A percentile compares a stretch with the other conserved stretches of the same genome.
phyloP scores from a whole-genome alignment of 1,284 basidiomycete species.

The Leccinum pachyderme region DNA sequence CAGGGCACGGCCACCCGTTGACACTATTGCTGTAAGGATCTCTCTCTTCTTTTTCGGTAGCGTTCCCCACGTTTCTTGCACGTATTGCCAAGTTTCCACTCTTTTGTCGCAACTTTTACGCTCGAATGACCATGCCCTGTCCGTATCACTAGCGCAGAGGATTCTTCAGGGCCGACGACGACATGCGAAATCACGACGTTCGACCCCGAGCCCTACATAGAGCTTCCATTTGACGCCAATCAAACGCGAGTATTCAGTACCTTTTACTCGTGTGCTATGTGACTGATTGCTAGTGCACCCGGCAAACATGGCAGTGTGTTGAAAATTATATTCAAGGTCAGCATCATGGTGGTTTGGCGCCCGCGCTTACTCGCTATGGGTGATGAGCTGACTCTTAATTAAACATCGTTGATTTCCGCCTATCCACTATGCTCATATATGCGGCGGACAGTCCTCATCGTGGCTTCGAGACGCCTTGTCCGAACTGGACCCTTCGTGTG shows the following conservation, averaged over 20 bases:
- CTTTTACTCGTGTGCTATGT: neutral
- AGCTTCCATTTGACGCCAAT: constrained; percentile 75
- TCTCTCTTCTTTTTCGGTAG: neutral
- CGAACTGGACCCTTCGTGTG: constrained; percentile 83
- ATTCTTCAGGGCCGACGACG: constrained; percentile 80
- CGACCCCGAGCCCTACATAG: constrained; percentile 78
- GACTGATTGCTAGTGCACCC: constrained; percentile 8
- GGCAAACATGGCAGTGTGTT: constrained; percentile 49
- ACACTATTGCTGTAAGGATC: constrained; percentile 73
- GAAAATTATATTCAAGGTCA: constrained; percentile 85
- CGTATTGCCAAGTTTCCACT: constrained; percentile 1
- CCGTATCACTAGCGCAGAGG: constrained; percentile 67
- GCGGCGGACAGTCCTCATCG: constrained; percentile 48
- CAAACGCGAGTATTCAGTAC: constrained; percentile 49
- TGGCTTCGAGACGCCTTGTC: constrained; percentile 91
- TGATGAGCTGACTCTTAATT: constrained; percentile 1
- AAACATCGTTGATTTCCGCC: neutral
- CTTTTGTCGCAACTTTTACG: neutral
- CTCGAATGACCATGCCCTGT: constrained; percentile 3
- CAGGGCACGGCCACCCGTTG: constrained; percentile 77
- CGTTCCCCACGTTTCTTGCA: neutral
- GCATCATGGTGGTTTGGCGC: constrained; percentile 9
- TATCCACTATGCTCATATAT: neutral
- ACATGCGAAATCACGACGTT: constrained; percentile 87
- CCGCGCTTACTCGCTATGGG: neutral